Conservation (phyloP, 2,329 filamentous ascomycete species). For the Colletotrichum truncatum region DNA sequence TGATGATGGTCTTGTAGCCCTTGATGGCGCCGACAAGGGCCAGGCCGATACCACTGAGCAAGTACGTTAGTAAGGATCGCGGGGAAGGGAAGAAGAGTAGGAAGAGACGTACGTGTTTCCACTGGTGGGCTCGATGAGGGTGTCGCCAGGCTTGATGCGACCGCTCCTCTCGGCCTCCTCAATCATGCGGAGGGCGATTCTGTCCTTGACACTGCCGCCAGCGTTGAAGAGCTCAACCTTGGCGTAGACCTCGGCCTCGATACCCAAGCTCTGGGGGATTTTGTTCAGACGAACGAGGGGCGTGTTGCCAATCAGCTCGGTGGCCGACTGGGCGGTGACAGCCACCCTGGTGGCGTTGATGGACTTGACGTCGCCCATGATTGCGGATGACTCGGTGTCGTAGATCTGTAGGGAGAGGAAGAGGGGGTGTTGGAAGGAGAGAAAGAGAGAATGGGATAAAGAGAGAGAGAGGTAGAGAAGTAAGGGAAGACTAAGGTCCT, state of each 20-base stretch:
- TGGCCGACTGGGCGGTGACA: constrained; percentile 68
- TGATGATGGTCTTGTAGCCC: constrained; percentile 98
- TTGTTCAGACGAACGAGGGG: constrained; percentile 95
- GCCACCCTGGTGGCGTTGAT: constrained; percentile 30
- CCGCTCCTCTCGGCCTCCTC: constrained; percentile 92
- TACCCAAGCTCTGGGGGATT: constrained; percentile 88
- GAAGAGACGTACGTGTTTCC: constrained; percentile 80
- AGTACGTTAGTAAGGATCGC: constrained; percentile 38
- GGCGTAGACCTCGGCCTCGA: constrained; percentile 88
- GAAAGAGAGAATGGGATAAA: too few species aligned
- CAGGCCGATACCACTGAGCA: constrained; percentile 81
- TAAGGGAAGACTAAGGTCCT: too few species aligned
- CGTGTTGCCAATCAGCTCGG: constrained; percentile 92
- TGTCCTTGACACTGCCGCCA: constrained; percentile 92
- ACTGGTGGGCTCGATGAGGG: constrained; percentile 96
- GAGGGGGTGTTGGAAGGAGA: fast-evolving
- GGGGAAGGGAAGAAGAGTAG: not conserved
- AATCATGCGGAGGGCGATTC: constrained; percentile 96
- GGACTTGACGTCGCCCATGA: constrained; percentile 31
- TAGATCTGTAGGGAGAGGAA: not conserved
- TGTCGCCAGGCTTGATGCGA: constrained; percentile 96
- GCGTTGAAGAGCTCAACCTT: constrained; percentile 96
- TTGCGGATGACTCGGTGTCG: not conserved
- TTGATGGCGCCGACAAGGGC: constrained; percentile 95
- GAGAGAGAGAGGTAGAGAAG: not conserved